Base-by-base conservation (phyloP, 2,329 filamentous ascomycete genomes). In the Arthrobotrys entomopaga region DNA sequence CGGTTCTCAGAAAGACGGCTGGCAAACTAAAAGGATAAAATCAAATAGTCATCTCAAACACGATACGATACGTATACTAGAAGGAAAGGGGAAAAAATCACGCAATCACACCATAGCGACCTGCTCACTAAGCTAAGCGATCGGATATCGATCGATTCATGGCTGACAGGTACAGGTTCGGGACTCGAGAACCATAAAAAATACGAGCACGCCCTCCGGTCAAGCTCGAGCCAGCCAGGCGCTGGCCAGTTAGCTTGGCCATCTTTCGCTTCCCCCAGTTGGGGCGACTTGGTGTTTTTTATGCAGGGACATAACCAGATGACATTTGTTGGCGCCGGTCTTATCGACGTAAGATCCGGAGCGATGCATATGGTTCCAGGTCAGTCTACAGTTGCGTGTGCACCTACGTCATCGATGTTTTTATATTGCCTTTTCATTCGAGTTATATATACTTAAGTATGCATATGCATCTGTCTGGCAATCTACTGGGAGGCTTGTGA, bases 131-230 rank as follows among this genome's bases (percentile, higher is more conserved):
- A 34, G 24, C 19, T 29, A n/a, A 60, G 3, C 5, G 26, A 61
- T 40, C 54, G 49, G 61, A 69, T n/a, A 70, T 61, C 56, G 63
- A 57, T 57, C 65, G 57, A 70, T 57, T 34, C 6, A 34, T 34
- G 6, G 29, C 29, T 34, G 29, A 34, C 29, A 34, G 29, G 63
- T 5, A 56, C 57, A 56, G 63, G 69, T 63, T 57, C 70, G 63
- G 70, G 53, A 50, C n/a, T 57, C 57, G 63, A 43, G 65, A 69
- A 56, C 16, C 52, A 56, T 53, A 59, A 50, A 59, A 50, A 34
- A 61, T 63, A 74, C 43, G 70, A 67, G 70, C 43, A 64, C 43
- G 43, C 7, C 50, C 58, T 67, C 63, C 63, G 70, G 63, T 74
- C 63, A 63, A 63, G 52, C 58, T 67, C 64, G 66, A 63, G 70